Evolutionary conservation across 148 eudicot species (phyloP).

Genomic region (Agrostemma githago): DNA sequence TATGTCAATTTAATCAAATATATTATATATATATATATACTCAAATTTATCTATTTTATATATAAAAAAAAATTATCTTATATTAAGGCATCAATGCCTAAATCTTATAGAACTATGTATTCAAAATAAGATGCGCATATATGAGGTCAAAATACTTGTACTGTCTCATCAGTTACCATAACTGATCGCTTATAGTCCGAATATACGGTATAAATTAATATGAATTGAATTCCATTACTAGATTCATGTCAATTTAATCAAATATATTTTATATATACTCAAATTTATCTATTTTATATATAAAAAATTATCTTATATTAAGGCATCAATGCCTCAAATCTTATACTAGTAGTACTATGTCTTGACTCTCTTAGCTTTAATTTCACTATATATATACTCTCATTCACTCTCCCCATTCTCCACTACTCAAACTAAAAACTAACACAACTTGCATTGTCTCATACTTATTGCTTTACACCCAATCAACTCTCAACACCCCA

Average conservation of each 20-base stretch:
- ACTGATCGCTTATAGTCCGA: too few relatives aligned
- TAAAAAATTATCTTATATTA: not conserved
- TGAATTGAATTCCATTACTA: too few relatives aligned
- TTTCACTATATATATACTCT: slow-evolving; percentile 28
- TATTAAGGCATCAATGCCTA: not conserved
- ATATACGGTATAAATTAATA: too few relatives aligned
- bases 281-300: too few relatives aligned
- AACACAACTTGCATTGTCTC: not conserved
- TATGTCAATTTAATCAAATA: not conserved
- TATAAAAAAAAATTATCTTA: not conserved
- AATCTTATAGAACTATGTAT: too few relatives aligned
- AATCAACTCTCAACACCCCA: not conserved
- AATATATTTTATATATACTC: not conserved
- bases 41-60: too few relatives aligned
- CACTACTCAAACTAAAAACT: slow-evolving; percentile 20
- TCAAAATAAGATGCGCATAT: too few relatives aligned
- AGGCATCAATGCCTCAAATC: not conserved
- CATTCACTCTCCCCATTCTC: not conserved
- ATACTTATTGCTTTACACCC: slow-evolving; percentile 5
- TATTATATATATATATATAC: not conserved
- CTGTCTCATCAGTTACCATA: too few relatives aligned
- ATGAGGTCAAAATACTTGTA: too few relatives aligned
- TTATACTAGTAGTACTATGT: not conserved
- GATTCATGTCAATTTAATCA: too few relatives aligned
- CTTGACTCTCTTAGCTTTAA: not conserved